phyloP scores from a whole-genome alignment of 371 early-diverging fungal genomes.

The Lichtheimia ramosa region DNA sequence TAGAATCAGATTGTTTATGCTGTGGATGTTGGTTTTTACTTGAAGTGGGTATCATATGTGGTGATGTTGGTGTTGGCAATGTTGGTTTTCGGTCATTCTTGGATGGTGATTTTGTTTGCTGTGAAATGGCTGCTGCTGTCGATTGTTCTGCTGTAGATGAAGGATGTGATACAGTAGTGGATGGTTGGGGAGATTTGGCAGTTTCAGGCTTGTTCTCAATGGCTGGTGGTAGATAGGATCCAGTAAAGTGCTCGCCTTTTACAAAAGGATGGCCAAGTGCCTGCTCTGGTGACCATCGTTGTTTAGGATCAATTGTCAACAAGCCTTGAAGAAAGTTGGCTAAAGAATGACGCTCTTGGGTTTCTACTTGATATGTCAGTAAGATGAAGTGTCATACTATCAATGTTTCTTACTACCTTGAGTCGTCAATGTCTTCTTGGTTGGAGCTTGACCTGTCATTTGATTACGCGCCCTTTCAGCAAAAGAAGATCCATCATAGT shows the following conservation, averaged over 20 bases:
- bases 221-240: neutral
- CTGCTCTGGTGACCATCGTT: constrained; percentile 88
- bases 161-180: too few relatives aligned
- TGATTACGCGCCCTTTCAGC: neutral
- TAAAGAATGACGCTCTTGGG: constrained; percentile 56
- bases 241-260: constrained; percentile 48
- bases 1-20: too few relatives aligned
- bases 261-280: constrained; percentile 93
- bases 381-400: neutral
- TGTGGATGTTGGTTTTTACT: too few relatives aligned
- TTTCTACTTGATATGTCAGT: constrained; percentile 35
- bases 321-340: constrained; percentile 87
- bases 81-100: too few relatives aligned
- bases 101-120: too few relatives aligned
- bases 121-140: too few relatives aligned
- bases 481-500: neutral
- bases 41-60: too few relatives aligned
- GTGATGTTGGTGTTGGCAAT: too few relatives aligned
- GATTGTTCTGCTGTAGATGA: too few relatives aligned
- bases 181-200: too few relatives aligned
- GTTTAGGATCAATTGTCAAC: constrained; percentile 81
- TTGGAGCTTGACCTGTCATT: neutral
- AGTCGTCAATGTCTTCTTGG: neutral
- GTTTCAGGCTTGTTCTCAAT: too few relatives aligned
- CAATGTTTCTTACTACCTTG: neutral